Evolutionary conservation across 352 stramenopile species (phyloP).

Genomic region (Pythium volutum): DNA sequence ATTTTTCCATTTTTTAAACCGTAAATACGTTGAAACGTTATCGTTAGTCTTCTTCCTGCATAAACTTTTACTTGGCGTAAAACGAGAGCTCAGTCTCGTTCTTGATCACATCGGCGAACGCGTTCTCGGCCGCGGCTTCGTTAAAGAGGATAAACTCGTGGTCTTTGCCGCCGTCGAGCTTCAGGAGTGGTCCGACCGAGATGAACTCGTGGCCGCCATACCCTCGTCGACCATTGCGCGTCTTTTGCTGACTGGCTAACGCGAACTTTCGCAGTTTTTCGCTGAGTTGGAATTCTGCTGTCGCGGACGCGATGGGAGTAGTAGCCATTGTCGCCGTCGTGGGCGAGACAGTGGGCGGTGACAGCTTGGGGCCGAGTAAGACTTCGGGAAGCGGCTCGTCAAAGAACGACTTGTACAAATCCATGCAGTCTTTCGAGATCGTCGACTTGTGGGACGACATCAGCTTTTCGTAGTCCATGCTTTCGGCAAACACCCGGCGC

Average conservation of each 20-base stretch:
- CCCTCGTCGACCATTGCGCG: not conserved
- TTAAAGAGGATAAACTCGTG: conserved; percentile 85
- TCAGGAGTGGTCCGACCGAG: conserved; percentile 65
- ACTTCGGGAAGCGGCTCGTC: conserved; percentile 62
- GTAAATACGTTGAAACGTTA: too few species aligned
- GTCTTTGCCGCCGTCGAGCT: conserved; percentile 78
- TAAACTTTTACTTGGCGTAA: conserved; percentile 55
- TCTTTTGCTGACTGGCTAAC: conserved; percentile 6
- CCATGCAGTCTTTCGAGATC: conserved; percentile 60
- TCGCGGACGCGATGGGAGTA: not conserved
- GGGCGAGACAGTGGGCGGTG: not conserved
- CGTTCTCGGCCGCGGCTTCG: conserved; percentile 60
- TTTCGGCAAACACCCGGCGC: conserved; percentile 66
- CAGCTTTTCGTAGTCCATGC: conserved; percentile 66
- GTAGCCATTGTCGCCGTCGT: not conserved
- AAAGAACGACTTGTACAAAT: conserved; percentile 84
- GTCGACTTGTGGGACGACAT: conserved; percentile 45
- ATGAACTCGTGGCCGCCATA: conserved; percentile 49
- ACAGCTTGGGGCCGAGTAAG: conserved; percentile 35
- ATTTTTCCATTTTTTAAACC: too few species aligned
- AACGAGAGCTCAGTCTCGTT: conserved; percentile 76
- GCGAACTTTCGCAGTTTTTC: conserved; percentile 19
- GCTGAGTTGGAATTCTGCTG: not conserved
- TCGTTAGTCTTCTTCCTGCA: too few species aligned
- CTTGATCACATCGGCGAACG: conserved; percentile 72